Evolutionary conservation across 441 rosid genomes (phyloP), one percentile per base, ranked within the genome.

Genomic region (Erodium chrysanthum): DNA sequence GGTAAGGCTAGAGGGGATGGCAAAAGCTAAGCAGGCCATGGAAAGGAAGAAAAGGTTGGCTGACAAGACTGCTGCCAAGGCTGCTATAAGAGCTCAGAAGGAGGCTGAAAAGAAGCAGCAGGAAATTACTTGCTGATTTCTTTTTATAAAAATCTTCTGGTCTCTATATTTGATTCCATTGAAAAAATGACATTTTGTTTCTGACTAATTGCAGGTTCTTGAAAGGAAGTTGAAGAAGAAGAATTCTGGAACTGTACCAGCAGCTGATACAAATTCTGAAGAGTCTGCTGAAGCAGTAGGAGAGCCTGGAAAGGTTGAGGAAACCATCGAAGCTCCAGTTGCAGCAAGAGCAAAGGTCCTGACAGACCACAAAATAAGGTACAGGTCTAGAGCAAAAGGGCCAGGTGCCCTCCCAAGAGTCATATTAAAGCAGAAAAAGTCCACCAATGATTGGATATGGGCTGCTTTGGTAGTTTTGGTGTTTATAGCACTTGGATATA

Each of bases 41-140:
- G 99, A 94, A 76, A 88, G 99, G 81, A 94, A 94, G 87, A 91
- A 79, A 84, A 94, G 83, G 83, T 63, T 81, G 84, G 96, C 92
- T 6, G 99, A 91, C 77, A 91, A 90, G 82, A 82, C 89, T 70
- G 88, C 95, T 37, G 88, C 85, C 20, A 94, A 87, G 82, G 96
- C 96, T 54, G 92, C 91, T 40, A 71, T 74, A 12, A 85, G 87
- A 86, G 91, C 86, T 74, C 82, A 85, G 75, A 94, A 88, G 82
- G 99, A 94, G 73, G 92, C 92, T 60, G 96, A 94, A 70, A 94
- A 86, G 82, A 91, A 87, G 82, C 88, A 82, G 17, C 90, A 88
- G 97, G 99, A 46, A 86, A 79, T 70, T 77, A 67, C 7, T 35
- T 35, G 7, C 40, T 35, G 9, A 75, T 58, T 65, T 8, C 40